A percentile compares a stretch with the other conserved stretches of the same genome.
Evolutionary conservation across 2,329 filamentous ascomycete species (phyloP).

Genomic region (Fonsecaea pedrosoi): DNA sequence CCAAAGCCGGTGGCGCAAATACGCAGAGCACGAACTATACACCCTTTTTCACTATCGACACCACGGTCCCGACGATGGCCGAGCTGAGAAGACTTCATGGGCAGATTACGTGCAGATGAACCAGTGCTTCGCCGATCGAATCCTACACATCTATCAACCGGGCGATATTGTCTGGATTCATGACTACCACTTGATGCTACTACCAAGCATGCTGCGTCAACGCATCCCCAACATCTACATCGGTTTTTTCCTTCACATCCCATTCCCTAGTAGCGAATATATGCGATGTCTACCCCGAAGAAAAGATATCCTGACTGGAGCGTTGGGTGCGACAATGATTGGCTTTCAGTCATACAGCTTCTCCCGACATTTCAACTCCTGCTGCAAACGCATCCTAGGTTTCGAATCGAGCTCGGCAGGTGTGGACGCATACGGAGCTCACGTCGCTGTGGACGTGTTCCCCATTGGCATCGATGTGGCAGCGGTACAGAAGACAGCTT

Average conservation of each 20-base stretch:
- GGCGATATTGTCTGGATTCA: conserved; percentile 93
- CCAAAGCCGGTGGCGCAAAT: conserved; percentile 84
- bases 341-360: conserved; percentile 97
- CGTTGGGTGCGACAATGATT: conserved; percentile 89
- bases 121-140: conserved; percentile 86
- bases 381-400: conserved; percentile 88
- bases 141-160: conserved; percentile 86
- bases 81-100: conserved; percentile 82
- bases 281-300: conserved; percentile 84
- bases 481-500: conserved; percentile 77
- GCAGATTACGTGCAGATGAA: conserved; percentile 93
- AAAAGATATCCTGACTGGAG: conserved; percentile 88
- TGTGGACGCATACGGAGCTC: conserved; percentile 85
- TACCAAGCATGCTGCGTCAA: conserved; percentile 87
- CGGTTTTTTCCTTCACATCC: conserved; percentile 90
- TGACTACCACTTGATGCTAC: conserved; percentile 89
- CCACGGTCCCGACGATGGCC: conserved; percentile 85
- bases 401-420: conserved; percentile 85
- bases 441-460: conserved; percentile 90
- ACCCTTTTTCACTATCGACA: conserved; percentile 96
- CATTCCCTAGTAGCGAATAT: conserved; percentile 96
- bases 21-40: conserved; percentile 90
- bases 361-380: conserved; percentile 91
- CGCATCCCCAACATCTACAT: conserved; percentile 88
- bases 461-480: conserved; percentile 93